Evolutionary conservation across 805 yeast genomes (phyloP).

Genomic region (Candida schatavii): DNA sequence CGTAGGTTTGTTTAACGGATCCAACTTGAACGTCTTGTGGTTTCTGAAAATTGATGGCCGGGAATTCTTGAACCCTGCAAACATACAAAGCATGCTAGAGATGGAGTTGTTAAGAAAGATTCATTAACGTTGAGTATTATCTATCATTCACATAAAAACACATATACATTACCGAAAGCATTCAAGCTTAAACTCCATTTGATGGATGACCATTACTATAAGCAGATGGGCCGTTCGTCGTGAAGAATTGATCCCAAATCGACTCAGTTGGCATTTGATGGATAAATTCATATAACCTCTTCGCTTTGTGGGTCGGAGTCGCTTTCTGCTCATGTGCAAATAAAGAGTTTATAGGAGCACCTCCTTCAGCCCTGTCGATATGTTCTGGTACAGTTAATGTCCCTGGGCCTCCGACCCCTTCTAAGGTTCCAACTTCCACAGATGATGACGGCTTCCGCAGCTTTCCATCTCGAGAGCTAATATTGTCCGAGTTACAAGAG

Average conservation of each 20-base stretch:
- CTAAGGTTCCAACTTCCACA: no score
- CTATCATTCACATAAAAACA: no score
- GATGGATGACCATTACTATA: neutral
- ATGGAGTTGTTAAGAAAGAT: neutral
- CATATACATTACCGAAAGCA: no score
- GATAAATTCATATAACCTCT: constrained; percentile 56
- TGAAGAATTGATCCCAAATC: constrained; percentile 67
- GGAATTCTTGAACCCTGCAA: constrained; percentile 1
- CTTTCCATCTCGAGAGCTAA: neutral
- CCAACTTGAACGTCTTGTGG: constrained; percentile 15
- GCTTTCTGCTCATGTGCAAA: constrained; percentile 8
- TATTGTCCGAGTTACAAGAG: neutral
- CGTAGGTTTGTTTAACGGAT: constrained; percentile 32
- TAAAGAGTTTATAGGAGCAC: no score
- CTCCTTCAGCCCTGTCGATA: neutral
- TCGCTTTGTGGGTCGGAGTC: constrained; percentile 45
- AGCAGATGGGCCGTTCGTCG: constrained; percentile 12
- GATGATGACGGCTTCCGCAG: constrained; percentile 1
- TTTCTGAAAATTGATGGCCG: constrained; percentile 1
- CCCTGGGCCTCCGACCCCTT: no score
- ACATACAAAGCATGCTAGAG: neutral
- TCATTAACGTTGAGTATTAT: constrained; percentile 8
- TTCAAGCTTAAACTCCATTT: no score
- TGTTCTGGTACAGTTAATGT: no score
- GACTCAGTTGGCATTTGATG: constrained; percentile 62